Percentiles rank a stretch among this genome's conserved stretches.
phyloP scores from a whole-genome alignment of 805 yeast genomes.

The Cyberlindnera mrakii region DNA sequence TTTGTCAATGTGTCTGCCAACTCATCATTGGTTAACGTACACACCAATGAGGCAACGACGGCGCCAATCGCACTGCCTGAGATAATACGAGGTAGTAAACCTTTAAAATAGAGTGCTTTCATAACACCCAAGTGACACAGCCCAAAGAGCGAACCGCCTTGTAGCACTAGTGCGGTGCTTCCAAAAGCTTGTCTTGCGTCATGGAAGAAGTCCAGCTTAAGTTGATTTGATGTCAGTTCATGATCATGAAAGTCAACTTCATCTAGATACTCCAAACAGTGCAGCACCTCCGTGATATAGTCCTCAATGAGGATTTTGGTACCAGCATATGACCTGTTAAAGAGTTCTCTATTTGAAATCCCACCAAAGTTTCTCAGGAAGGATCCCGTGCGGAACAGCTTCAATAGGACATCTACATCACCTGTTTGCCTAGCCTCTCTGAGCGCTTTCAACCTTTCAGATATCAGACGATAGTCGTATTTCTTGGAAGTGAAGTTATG shows the following conservation, averaged over 20 bases:
- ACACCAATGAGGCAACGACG: slow-evolving; percentile 79
- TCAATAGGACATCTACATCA: slow-evolving; percentile 55
- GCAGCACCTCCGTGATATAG: slow-evolving; percentile 70
- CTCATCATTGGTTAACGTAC: slow-evolving; percentile 66
- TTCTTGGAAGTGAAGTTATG: slow-evolving; percentile 75
- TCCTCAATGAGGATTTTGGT: slow-evolving; percentile 87
- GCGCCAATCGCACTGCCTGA: slow-evolving; percentile 96
- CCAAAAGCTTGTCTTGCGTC: slow-evolving; percentile 87
- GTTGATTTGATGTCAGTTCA: slow-evolving; percentile 37
- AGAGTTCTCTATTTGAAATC: slow-evolving; percentile 70
- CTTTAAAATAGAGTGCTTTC: slow-evolving; percentile 69
- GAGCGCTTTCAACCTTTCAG: slow-evolving; percentile 62
- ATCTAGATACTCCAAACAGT: slow-evolving; percentile 56
- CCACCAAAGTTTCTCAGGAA: slow-evolving; percentile 88
- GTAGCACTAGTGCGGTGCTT: slow-evolving; percentile 81
- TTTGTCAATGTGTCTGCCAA: slow-evolving; percentile 36
- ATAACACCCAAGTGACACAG: slow-evolving; percentile 91
- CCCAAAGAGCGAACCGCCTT: slow-evolving; percentile 95
- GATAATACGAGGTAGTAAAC: slow-evolving; percentile 75
- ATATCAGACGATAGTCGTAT: slow-evolving; percentile 79
- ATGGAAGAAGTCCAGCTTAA: slow-evolving; percentile 70
- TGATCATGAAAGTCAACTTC: slow-evolving; percentile 23
- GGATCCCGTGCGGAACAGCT: slow-evolving; percentile 69
- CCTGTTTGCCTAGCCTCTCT: slow-evolving; percentile 49
- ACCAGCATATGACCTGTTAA: slow-evolving; percentile 78